Conservation (phyloP, 257 asterid species). For the Cinchona pubescens region DNA sequence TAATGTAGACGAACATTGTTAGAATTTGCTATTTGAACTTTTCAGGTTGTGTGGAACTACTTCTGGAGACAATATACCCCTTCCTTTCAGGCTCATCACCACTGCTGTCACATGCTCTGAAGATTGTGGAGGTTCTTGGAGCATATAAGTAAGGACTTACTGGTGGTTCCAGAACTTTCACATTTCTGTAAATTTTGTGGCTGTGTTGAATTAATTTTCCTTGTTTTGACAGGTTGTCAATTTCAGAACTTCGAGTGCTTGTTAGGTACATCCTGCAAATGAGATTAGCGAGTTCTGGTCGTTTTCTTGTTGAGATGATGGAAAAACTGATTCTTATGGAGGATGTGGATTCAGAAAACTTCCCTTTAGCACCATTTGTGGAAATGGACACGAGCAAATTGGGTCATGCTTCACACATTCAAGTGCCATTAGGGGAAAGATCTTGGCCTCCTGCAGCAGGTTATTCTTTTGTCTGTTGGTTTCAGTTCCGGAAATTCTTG, state of each 20-base stretch:
- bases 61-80: slow-evolving; percentile 86
- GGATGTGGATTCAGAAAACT: slow-evolving; percentile 77
- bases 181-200: neutral
- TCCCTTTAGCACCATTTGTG: slow-evolving; percentile 91
- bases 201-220: slow-evolving; percentile 3
- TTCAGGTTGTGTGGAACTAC: slow-evolving; percentile 95
- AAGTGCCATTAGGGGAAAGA: slow-evolving; percentile 98
- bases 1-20: slow-evolving; percentile 15
- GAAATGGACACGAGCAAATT: slow-evolving; percentile 93
- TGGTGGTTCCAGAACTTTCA: neutral
- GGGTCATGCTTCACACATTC: slow-evolving; percentile 95
- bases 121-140: slow-evolving; percentile 94
- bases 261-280: slow-evolving; percentile 83
- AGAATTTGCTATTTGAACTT: slow-evolving; percentile 21
- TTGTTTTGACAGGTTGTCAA: slow-evolving; percentile 66
- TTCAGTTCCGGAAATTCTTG: slow-evolving; percentile 73
- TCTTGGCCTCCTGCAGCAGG: slow-evolving; percentile 99
- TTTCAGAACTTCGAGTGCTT: slow-evolving; percentile 80
- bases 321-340: slow-evolving; percentile 70
- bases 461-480: slow-evolving; percentile 97
- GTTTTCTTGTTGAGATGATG: slow-evolving; percentile 85
- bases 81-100: slow-evolving; percentile 78
- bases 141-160: slow-evolving; percentile 63
- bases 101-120: slow-evolving; percentile 71
- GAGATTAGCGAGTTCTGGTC: slow-evolving; percentile 65